A percentile compares a stretch with the other conserved stretches of the same genome.
Evolutionary conservation across 176 grass and related monocot species (phyloP).

Genomic region (Lolium rigidum): DNA sequence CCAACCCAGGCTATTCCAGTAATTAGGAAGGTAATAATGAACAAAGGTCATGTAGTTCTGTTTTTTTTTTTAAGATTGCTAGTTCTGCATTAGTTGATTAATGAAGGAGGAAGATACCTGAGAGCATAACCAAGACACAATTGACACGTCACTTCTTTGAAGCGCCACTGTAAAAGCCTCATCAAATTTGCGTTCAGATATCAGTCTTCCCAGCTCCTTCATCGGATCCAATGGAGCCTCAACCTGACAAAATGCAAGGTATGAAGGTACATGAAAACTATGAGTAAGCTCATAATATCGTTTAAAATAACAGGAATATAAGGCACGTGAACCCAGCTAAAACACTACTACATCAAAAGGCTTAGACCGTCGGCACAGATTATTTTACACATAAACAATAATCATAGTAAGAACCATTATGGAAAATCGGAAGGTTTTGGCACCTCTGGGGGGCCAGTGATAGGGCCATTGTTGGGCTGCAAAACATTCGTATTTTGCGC

Average conservation of each 20-base stretch:
- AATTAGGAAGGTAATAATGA: slow-evolving; percentile 23
- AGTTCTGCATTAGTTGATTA: slow-evolving; percentile 13
- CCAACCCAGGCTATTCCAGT: slow-evolving; percentile 16
- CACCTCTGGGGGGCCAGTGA: slow-evolving; percentile 69
- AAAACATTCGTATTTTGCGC: slow-evolving; percentile 51
- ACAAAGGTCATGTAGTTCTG: neutral
- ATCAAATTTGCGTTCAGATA: slow-evolving; percentile 84
- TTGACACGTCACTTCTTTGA: slow-evolving; percentile 90
- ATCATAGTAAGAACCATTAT: slow-evolving; percentile 6
- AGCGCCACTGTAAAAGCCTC: slow-evolving; percentile 97
- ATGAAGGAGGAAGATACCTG: slow-evolving; percentile 61
- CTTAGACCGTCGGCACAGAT: slow-evolving; percentile 11
- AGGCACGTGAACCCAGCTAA: slow-evolving; percentile 1
- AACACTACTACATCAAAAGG: slow-evolving; percentile 8
- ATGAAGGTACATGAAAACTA: neutral
- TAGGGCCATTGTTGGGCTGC: slow-evolving; percentile 76
- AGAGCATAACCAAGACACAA: slow-evolving; percentile 95
- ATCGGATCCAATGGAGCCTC: slow-evolving; percentile 84
- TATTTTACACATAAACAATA: slow-evolving; percentile 13
- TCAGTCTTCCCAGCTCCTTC: slow-evolving; percentile 81
- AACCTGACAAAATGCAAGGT: slow-evolving; percentile 42
- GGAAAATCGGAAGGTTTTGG: slow-evolving; percentile 19
- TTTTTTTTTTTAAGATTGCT: too few species aligned
- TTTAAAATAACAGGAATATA: neutral
- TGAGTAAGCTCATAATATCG: neutral